phyloP scores from a whole-genome alignment of 1,139 yeast genomes.

The Torulaspora globosa region DNA sequence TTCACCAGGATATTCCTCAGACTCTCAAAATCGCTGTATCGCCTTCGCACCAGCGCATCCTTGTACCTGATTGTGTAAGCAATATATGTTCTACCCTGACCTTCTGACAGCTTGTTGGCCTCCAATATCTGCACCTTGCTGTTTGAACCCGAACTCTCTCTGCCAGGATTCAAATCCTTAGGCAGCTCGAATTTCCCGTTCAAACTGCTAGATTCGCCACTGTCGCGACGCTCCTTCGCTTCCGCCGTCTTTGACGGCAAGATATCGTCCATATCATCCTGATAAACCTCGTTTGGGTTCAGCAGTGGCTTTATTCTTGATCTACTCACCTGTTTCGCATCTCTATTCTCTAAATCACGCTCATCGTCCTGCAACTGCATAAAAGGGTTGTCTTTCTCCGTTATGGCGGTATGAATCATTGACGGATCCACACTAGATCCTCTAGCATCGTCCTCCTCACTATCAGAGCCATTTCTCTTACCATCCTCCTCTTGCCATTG shows the following conservation, averaged over 20 bases:
- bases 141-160: background rate
- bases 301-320: conserved; percentile 10
- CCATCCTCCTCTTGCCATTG: background rate
- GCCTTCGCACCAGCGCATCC: conserved; percentile 59
- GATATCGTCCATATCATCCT: conserved; percentile 22
- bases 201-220: conserved; percentile 13
- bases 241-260: conserved; percentile 12
- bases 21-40: conserved; percentile 90
- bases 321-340: conserved; percentile 1
- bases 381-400: conserved; percentile 34
- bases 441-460: background rate
- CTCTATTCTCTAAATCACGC: background rate
- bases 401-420: conserved; percentile 31
- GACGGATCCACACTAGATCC: conserved; percentile 8
- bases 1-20: conserved; percentile 64
- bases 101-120: conserved; percentile 77
- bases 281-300: conserved; percentile 27
- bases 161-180: background rate
- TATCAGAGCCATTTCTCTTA: background rate
- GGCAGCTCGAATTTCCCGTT: conserved; percentile 3
- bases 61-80: conserved; percentile 73
- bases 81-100: conserved; percentile 65
- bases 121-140: conserved; percentile 51
- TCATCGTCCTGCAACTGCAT: conserved; percentile 13
- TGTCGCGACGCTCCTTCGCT: conserved; percentile 4